phyloP scores from a whole-genome alignment of 75 land plant genomes.

The Cunninghamia lanceolata region DNA sequence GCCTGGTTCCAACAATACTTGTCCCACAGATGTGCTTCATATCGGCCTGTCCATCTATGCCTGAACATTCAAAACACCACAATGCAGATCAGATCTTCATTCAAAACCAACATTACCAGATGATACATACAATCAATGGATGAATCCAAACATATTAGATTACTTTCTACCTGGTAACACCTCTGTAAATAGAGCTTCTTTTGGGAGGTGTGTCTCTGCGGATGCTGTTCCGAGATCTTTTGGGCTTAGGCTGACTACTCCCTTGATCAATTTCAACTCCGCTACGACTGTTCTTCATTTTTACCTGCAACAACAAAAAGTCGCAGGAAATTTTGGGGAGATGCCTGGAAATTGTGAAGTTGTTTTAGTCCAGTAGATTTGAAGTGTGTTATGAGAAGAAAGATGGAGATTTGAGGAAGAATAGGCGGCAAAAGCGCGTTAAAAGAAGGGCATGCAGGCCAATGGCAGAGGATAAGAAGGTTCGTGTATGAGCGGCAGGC shows the following conservation, averaged over 20 bases:
- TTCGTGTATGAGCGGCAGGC: constrained; percentile 2
- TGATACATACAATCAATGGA: neutral
- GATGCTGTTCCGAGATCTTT: constrained; percentile 1
- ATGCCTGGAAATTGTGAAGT: neutral
- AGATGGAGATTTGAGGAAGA: neutral
- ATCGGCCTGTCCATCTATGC: constrained; percentile 74
- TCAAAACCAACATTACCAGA: neutral
- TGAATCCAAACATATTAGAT: neutral
- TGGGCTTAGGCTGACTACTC: neutral
- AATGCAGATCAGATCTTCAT: neutral
- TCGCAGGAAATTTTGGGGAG: neutral
- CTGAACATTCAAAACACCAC: constrained; percentile 8
- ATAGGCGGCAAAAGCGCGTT: constrained; percentile 9
- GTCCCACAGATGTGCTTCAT: constrained; percentile 82
- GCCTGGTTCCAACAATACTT: constrained; percentile 45
- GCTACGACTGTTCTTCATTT: neutral
- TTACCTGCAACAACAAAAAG: neutral
- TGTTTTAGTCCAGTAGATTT: neutral
- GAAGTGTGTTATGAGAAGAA: neutral
- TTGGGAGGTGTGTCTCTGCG: constrained; percentile 7
- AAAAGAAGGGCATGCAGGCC: constrained; percentile 7
- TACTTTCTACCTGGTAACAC: constrained; percentile 10
- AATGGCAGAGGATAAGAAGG: neutral
- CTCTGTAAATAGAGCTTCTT: constrained; percentile 13
- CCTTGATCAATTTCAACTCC: neutral